Conservation (phyloP, 257 asterid genomes). For the Nicotiana tomentosiformis region DNA sequence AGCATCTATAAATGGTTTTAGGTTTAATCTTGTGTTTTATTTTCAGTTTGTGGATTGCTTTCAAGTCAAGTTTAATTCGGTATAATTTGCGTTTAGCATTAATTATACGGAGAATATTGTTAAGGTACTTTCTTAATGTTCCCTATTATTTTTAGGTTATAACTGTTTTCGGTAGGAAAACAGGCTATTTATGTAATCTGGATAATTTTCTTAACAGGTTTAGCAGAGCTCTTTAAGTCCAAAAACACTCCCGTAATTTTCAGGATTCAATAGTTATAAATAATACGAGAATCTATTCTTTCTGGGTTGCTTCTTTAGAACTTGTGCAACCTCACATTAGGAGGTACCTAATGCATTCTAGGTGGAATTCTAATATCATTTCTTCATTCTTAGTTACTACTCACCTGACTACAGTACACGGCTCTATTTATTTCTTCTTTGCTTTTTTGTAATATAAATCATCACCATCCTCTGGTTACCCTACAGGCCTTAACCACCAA, state of each 20-base stretch:
- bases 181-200: not conserved
- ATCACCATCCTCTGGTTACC: not conserved
- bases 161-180: not conserved
- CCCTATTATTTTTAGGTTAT: not conserved
- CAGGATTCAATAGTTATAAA: not conserved
- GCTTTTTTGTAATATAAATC: not conserved
- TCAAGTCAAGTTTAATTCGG: not conserved
- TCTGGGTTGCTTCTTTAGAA: not conserved
- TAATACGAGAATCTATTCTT: not conserved
- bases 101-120: not conserved
- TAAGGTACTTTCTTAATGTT: not conserved
- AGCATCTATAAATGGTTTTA: not conserved
- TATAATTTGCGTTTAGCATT: not conserved
- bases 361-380: not conserved
- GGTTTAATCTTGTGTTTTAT: not conserved
- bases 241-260: not conserved
- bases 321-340: not conserved
- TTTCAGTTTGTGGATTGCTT: not conserved
- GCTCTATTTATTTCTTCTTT: not conserved
- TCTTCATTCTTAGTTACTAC: not conserved
- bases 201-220: not conserved
- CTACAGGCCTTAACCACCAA: not conserved
- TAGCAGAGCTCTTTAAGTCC: not conserved
- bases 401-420: not conserved
- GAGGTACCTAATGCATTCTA: not conserved